Evolutionary conservation across 1,284 basidiomycete species (phyloP), one percentile per base, ranked within the genome.

Genomic region (Coniferiporia sulphurascens): DNA sequence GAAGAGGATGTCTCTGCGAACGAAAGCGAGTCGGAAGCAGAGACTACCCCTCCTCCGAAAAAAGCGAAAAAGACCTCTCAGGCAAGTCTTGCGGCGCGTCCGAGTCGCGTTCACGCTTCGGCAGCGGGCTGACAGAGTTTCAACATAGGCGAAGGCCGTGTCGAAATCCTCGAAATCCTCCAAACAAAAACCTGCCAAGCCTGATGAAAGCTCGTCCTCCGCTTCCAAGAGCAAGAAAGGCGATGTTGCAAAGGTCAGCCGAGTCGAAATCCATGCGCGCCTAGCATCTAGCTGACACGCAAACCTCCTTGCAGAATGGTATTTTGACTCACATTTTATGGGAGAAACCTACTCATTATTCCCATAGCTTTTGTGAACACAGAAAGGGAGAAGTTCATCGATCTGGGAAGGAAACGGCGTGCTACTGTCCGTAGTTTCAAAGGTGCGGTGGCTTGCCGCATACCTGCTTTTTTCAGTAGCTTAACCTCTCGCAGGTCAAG

Each of bases 371-470:
- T 63, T 48, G 70, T 68, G 48, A 75, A 71, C 50, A 52, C 72
- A 0, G 79, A 85, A 6, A 86, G 86, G 1, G 83, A 87, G 6
- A 78, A 78, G 62, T 90, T 81, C 59, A 68, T 90, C 44, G 83
- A 87, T 32, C 66, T 91, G 35, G 87, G 87, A 4, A 87, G 84
- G 71, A 87, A 84, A 68, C 84, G 81, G 68, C 84, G 89, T 15
- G 85, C 80, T 1, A 83, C 87, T 0, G 85, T 92, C 1, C 76
- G 84, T 35, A 71, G 71, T 41, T 94, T 89, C 80, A 92, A 93
- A 72, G 86, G 85, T 66, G 70, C 60, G 54, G 9, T 66, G 17
- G 7, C 36, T 35, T 41, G 35, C 36, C 43, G 22, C 27, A 35
- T 53, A 32, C 35, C 3, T 50, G 55, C 5, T 32, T 27, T 52